These are phyloP conservation scores for Fusarium heterosporum DNA, from an alignment of 2,329 filamentous ascomycete genomes.

Conservation along the genomic window DNA sequence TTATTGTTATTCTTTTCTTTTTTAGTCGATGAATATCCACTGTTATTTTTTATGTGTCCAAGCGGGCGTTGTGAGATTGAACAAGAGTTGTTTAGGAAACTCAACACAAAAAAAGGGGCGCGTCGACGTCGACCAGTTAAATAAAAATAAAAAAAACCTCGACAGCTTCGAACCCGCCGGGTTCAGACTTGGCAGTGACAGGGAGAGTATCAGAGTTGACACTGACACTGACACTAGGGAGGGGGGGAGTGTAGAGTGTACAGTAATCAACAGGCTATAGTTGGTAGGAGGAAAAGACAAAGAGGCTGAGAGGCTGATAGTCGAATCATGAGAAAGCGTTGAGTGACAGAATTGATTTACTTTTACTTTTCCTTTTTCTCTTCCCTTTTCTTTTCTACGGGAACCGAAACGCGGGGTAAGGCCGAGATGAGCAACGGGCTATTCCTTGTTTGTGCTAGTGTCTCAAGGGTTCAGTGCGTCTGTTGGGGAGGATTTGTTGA, in stretches of 20 bases:
- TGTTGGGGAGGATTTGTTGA: conserved; percentile 23
- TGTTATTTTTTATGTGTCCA: conserved; percentile 5
- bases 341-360: conserved; percentile 2
- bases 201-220: background rate
- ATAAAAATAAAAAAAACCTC: too few species aligned
- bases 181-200: conserved; percentile 13
- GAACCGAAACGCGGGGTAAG: conserved; percentile 36
- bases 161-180: background rate
- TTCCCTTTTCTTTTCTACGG: background rate
- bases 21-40: conserved; percentile 7
- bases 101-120: background rate
- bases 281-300: background rate
- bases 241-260: background rate
- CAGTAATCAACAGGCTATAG: background rate
- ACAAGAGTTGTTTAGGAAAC: background rate
- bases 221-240: too few species aligned
- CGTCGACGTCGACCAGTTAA: conserved; percentile 41
- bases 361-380: background rate
- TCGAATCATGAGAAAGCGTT: conserved; percentile 14
- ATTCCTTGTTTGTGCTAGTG: conserved; percentile 30
- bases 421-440: conserved; percentile 29
- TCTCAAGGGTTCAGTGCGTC: too few species aligned
- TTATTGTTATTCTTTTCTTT: background rate
- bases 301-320: background rate
- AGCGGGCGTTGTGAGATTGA: conserved; percentile 12